phyloP scores from a whole-genome alignment of 1,139 yeast species.

The Wickerhamomyces sp. region DNA sequence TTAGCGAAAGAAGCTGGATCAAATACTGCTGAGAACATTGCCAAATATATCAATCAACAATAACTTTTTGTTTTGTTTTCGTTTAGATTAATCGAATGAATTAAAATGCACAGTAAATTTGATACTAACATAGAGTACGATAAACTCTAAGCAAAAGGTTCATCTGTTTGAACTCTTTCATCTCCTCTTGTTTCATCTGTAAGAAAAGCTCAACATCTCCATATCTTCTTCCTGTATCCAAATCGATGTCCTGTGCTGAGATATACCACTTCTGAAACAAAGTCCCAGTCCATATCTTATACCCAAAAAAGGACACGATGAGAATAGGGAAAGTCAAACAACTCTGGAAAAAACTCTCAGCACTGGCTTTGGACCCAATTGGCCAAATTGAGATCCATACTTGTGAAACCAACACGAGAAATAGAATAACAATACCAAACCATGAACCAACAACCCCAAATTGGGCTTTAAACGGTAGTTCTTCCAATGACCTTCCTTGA shows the following conservation, averaged over 20 bases:
- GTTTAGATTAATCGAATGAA: no score
- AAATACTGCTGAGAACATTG: conserved; percentile 66
- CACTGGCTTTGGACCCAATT: conserved; percentile 39
- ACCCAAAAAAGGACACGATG: conserved; percentile 46
- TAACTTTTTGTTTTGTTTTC: no score
- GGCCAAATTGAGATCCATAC: conserved; percentile 71
- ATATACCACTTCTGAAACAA: conserved; percentile 45
- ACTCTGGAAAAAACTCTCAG: conserved; percentile 48
- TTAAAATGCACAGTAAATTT: no score
- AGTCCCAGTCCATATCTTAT: conserved; percentile 36
- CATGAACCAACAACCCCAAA: conserved; percentile 46
- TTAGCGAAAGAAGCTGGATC: conserved; percentile 58
- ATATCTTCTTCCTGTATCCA: conserved; percentile 63
- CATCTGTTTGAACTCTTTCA: not conserved
- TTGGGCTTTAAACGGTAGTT: conserved; percentile 45
- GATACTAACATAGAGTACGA: no score
- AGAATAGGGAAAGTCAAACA: conserved; percentile 60
- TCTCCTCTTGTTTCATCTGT: conserved; percentile 1
- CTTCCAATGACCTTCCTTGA: conserved; percentile 44
- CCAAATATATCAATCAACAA: conserved; percentile 49
- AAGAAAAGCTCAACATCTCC: conserved; percentile 48
- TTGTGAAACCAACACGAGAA: conserved; percentile 47
- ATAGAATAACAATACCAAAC: conserved; percentile 39
- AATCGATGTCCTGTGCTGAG: conserved; percentile 48
- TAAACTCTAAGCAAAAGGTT: no score